Evolutionary conservation across 331 rosid genomes (phyloP).

Genomic region (Quercus phellos): DNA sequence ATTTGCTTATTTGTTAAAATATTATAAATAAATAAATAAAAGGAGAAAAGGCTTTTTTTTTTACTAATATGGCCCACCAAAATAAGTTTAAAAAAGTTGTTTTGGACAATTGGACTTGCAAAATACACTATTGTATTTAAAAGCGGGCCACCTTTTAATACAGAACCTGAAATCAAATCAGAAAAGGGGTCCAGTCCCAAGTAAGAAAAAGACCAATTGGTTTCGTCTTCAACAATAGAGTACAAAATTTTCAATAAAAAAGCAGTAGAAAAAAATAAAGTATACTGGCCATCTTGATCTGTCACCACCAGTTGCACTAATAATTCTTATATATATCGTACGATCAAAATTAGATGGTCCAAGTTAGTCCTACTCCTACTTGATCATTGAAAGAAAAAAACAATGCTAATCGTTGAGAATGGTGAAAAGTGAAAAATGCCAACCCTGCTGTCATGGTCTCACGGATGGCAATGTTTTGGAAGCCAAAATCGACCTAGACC

Average conservation of each 20-base stretch:
- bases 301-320: neutral
- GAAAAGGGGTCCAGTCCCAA: neutral
- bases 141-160: too few relatives aligned
- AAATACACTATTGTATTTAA: too few relatives aligned
- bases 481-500: conserved; percentile 9
- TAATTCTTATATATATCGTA: neutral
- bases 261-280: neutral
- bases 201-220: neutral
- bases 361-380: neutral
- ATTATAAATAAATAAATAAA: too few relatives aligned
- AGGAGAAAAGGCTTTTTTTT: too few relatives aligned
- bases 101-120: too few relatives aligned
- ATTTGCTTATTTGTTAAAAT: too few relatives aligned
- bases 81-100: too few relatives aligned
- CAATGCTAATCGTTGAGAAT: neutral
- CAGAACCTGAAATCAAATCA: neutral
- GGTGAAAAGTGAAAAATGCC: neutral
- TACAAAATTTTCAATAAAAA: too few relatives aligned
- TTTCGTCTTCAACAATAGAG: neutral
- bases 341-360: conserved; percentile 1
- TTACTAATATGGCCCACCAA: too few relatives aligned
- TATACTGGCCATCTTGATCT: conserved; percentile 12
- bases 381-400: neutral
- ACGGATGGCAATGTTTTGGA: neutral
- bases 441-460: neutral